Evolutionary conservation across 2,329 filamentous ascomycete genomes (phyloP).

Genomic region (Dactylellina cionopaga): DNA sequence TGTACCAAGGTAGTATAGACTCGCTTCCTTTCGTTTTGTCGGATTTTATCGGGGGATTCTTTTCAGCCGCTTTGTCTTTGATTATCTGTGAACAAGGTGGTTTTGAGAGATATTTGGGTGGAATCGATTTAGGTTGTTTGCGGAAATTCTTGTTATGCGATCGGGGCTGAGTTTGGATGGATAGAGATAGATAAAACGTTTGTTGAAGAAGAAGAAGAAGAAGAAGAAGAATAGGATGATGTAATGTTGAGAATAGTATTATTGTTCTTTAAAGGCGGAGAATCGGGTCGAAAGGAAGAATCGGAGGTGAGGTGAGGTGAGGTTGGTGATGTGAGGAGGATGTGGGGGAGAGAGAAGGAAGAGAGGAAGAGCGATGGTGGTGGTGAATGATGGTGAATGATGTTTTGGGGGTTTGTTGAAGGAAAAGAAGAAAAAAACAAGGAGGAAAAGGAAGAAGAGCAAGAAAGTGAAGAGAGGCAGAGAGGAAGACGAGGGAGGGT

Average conservation of each 20-base stretch:
- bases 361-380: background rate
- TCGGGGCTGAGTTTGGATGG: background rate
- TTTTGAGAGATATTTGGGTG: conserved; percentile 3
- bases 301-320: conserved; percentile 1
- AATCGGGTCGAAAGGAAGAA: background rate
- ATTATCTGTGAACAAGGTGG: background rate
- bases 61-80: conserved; percentile 5
- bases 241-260: background rate
- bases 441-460: conserved; percentile 1
- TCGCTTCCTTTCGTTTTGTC: conserved; percentile 11
- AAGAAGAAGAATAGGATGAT: background rate
- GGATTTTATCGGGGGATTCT: conserved; percentile 2
- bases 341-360: background rate
- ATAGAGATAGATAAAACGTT: background rate
- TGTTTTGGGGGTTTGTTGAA: too few species aligned
- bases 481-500: background rate
- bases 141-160: conserved; percentile 9
- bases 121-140: conserved; percentile 4
- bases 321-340: background rate
- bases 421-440: background rate
- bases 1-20: conserved; percentile 35
- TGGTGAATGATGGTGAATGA: too few species aligned
- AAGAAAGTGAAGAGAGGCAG: background rate
- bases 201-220: background rate
- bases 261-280: background rate